phyloP scores from a whole-genome alignment of 2,329 filamentous ascomycete genomes.

The Tothia fuscella region DNA sequence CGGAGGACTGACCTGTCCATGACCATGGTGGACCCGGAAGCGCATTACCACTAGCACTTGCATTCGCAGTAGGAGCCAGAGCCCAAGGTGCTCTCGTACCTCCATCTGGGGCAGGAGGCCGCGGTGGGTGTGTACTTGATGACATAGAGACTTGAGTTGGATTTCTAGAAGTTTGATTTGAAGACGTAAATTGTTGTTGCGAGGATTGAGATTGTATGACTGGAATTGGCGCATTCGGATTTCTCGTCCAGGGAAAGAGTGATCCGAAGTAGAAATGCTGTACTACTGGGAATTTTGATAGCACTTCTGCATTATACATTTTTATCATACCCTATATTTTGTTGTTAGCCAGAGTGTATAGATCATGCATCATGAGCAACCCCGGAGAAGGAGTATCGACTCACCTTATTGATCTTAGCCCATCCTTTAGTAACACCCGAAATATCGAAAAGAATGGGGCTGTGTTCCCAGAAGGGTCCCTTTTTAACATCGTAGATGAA shows the following conservation, averaged over 20 bases:
- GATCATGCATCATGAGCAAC: slow-evolving; percentile 3
- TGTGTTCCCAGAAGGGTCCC: slow-evolving; percentile 90
- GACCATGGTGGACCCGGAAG: slow-evolving; percentile 4
- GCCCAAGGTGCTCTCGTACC: not conserved
- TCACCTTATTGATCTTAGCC: slow-evolving; percentile 80
- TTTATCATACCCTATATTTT: slow-evolving; percentile 73
- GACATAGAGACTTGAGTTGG: slow-evolving; percentile 1
- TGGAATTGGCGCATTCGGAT: slow-evolving; percentile 26
- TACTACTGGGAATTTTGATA: slow-evolving; percentile 96
- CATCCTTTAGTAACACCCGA: slow-evolving; percentile 80
- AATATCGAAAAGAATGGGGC: slow-evolving; percentile 86
- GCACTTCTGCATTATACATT: slow-evolving; percentile 95
- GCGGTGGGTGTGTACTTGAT: not conserved
- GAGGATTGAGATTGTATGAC: slow-evolving; percentile 25
- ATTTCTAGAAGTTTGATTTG: not conserved
- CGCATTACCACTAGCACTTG: not conserved
- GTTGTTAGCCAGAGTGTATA: too few species aligned
- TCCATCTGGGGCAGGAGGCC: not conserved
- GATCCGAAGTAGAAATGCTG: slow-evolving; percentile 61
- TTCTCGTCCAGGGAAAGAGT: slow-evolving; percentile 36
- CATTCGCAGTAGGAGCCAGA: not conserved
- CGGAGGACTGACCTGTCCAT: slow-evolving; percentile 7
- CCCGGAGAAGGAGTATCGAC: slow-evolving; percentile 2
- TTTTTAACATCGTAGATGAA: slow-evolving; percentile 98
- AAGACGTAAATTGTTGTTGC: slow-evolving; percentile 19